Percentiles rank a stretch among this genome's conserved stretches.
These are phyloP conservation scores for Phytophthora multivora DNA, from an alignment of 352 stramenopile species.

Conservation along the genomic window DNA sequence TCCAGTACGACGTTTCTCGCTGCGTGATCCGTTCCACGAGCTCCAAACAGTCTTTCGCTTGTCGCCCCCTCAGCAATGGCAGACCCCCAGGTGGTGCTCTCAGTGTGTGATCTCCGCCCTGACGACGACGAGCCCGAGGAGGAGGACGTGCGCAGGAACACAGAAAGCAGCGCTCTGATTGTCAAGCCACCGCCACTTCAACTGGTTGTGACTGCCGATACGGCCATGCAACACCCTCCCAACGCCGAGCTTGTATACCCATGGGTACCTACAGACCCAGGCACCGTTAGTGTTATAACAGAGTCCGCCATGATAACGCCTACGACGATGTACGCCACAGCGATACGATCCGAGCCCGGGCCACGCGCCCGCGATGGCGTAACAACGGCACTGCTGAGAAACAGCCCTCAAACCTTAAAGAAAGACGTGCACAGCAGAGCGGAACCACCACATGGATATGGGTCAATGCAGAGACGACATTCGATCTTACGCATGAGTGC, in stretches of 20 bases:
- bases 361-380: conserved; percentile 22
- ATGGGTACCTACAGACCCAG: conserved; percentile 22
- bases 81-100: conserved; percentile 14
- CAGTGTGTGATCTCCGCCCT: conserved; percentile 17
- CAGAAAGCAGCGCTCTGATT: conserved; percentile 26
- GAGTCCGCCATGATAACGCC: conserved; percentile 27
- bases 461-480: conserved; percentile 40
- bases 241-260: conserved; percentile 35
- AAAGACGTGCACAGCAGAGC: conserved; percentile 4
- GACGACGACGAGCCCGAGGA: conserved; percentile 41
- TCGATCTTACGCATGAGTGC: conserved; percentile 76
- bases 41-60: conserved; percentile 13
- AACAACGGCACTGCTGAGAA: conserved; percentile 28
- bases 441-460: conserved; percentile 31
- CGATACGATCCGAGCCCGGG: conserved; percentile 22
- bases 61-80: conserved; percentile 23
- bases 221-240: conserved; percentile 11
- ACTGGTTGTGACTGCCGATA: conserved; percentile 4
- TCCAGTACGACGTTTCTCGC: conserved; percentile 21
- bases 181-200: conserved; percentile 34
- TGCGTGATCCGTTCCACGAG: conserved; percentile 6
- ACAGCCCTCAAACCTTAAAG: conserved; percentile 7
- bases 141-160: conserved; percentile 29
- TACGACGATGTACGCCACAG: conserved; percentile 19
- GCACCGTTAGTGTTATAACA: conserved; percentile 17